Evolutionary conservation across 139 green algal genomes (phyloP), one percentile per base, ranked within the genome.

Genomic region (Picochlorum sp.): DNA sequence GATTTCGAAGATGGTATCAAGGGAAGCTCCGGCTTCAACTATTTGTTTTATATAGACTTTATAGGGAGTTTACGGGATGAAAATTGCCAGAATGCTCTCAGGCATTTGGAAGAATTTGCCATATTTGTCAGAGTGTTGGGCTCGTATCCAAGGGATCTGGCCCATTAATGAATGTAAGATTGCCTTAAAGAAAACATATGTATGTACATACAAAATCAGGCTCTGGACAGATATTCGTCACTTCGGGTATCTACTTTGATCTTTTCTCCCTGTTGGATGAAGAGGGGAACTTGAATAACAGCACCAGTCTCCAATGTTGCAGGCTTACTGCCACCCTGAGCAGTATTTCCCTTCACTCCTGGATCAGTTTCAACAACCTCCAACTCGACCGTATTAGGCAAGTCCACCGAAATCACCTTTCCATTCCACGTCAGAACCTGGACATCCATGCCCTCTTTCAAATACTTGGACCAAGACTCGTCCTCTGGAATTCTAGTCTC

Each of bases 11-110:
- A 37, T 57, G 23, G 9, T 28, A 58, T 28, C 16, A 21, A 51
- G 9, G 49, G 47, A 24, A 63, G 44, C 13, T 52, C 59, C 37
- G 77, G 76, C 62, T 98, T 96, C 76, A 90, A 95, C 65, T 98
- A 97, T 83, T 77, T 99, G 0, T 98, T 99, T 81, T 97, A 97
- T 69, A 78, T 97, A 2, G 94, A 99, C 74, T 95, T 98, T 47
- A 44, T 91, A 3, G 94, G 85, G n/a, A 81, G 61, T 18, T 74
- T 97, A 28, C 73, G 80, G 0, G 86, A 97, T 23, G 77, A 80
- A 10, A 65, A 69, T 18, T 77, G 65, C 37, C 89, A 98, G 70
- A 96, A 97, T 59, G 93, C 93, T 26, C 72, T 99, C 66, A 65
- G 91, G 9, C 88, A 98, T 75, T 72, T 98, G 54, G 73, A 96